Evolutionary conservation across 1,139 yeast species (phyloP).

Genomic region (Geotrichum histeridarum): DNA sequence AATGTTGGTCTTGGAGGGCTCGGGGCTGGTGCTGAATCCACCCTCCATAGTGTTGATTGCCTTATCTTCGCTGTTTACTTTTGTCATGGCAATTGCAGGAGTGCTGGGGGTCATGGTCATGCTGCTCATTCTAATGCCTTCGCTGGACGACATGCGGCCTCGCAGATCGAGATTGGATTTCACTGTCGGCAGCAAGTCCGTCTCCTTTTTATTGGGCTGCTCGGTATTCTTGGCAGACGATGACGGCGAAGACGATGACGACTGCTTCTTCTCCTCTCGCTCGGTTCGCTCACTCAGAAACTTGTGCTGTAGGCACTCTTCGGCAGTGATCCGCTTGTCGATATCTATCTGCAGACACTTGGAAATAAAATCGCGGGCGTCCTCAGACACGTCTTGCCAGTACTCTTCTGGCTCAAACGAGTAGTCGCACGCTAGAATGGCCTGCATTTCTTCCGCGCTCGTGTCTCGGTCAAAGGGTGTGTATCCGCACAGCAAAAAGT

Average conservation of each 20-base stretch:
- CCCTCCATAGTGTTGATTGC: slow-evolving; percentile 35
- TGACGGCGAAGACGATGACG: neutral
- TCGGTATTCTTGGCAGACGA: slow-evolving; percentile 3
- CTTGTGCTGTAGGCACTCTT: slow-evolving; percentile 47
- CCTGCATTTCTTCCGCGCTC: slow-evolving; percentile 62
- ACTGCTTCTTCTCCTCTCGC: slow-evolving; percentile 20
- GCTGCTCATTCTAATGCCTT: slow-evolving; percentile 17
- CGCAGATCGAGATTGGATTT: slow-evolving; percentile 32
- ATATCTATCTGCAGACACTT: slow-evolving; percentile 51
- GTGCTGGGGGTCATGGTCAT: slow-evolving; percentile 20
- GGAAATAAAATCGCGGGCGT: slow-evolving; percentile 56
- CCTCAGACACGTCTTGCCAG: slow-evolving; percentile 51
- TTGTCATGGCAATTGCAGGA: slow-evolving; percentile 10
- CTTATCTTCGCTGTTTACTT: neutral
- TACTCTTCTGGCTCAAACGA: slow-evolving; percentile 57
- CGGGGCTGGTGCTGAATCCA: slow-evolving; percentile 35
- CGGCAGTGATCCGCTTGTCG: slow-evolving; percentile 45
- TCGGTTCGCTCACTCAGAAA: slow-evolving; percentile 36
- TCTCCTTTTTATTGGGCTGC: slow-evolving; percentile 23
- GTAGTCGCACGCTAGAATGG: slow-evolving; percentile 54
- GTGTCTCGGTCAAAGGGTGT: slow-evolving; percentile 77
- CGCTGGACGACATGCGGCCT: slow-evolving; percentile 22
- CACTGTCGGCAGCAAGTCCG: slow-evolving; percentile 38
- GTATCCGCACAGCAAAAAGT: slow-evolving; percentile 68
- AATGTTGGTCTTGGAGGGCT: slow-evolving; percentile 11